Evolutionary conservation across 108 stramenopile genomes (phyloP).

Genomic region (Cyclotella cryptica): DNA sequence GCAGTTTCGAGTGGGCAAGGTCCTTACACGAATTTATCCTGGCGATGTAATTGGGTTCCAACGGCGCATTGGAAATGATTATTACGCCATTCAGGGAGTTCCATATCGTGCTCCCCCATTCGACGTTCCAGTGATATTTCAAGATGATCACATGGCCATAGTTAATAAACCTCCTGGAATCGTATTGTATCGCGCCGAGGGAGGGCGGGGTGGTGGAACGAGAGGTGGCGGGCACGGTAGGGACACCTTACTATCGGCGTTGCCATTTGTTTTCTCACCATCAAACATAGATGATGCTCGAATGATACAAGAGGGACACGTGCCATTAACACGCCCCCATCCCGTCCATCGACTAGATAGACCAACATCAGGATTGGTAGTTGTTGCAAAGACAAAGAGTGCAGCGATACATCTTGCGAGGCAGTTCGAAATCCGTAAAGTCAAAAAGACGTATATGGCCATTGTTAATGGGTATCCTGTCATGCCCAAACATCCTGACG

Average conservation of each 20-base stretch:
- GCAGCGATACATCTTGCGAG: constrained; percentile 44
- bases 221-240: constrained; percentile 42
- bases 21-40: constrained; percentile 39
- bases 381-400: constrained; percentile 60
- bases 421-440: constrained; percentile 62
- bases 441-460: constrained; percentile 56
- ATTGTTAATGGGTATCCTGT: constrained; percentile 53
- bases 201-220: constrained; percentile 43
- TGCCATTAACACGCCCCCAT: constrained; percentile 52
- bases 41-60: constrained; percentile 48
- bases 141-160: constrained; percentile 84
- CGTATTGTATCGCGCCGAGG: constrained; percentile 45
- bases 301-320: constrained; percentile 5
- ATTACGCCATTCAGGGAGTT: constrained; percentile 33
- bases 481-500: background rate
- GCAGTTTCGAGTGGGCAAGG: constrained; percentile 41
- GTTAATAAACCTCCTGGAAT: constrained; percentile 68
- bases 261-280: constrained; percentile 51
- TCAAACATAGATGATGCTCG: constrained; percentile 16
- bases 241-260: constrained; percentile 50
- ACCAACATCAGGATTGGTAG: constrained; percentile 64
- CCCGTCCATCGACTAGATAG: constrained; percentile 68
- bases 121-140: constrained; percentile 80
- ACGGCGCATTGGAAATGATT: constrained; percentile 37
- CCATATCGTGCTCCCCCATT: constrained; percentile 56